phyloP scores from a whole-genome alignment of 306 rosid species.

The Abrus pulchellus region DNA sequence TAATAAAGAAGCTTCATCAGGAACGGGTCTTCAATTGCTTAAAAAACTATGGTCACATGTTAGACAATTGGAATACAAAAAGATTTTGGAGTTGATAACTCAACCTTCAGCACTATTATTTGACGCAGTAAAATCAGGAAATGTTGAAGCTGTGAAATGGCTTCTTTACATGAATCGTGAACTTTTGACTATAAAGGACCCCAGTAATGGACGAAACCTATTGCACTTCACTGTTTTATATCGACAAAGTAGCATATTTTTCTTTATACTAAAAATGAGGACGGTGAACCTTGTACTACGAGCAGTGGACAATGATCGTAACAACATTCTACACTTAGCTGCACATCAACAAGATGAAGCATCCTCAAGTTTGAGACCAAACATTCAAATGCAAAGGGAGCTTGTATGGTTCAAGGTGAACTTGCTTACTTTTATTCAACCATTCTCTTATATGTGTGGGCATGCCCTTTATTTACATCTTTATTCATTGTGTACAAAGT shows the following conservation, averaged over 20 bases:
- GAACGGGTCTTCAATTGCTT: background rate
- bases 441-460: too few relatives aligned
- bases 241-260: background rate
- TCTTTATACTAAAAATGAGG: background rate
- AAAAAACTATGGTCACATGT: background rate
- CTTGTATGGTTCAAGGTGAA: slow-evolving; percentile 22
- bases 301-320: background rate
- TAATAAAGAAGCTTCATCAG: background rate
- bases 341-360: background rate
- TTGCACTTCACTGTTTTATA: background rate
- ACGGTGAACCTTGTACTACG: background rate
- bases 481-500: too few relatives aligned
- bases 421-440: background rate
- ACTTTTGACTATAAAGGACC: background rate
- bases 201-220: background rate
- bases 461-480: too few relatives aligned
- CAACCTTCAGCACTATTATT: background rate
- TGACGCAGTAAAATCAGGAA: slow-evolving; percentile 25
- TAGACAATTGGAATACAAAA: background rate
- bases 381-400: slow-evolving; percentile 34
- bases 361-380: background rate
- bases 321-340: slow-evolving; percentile 40
- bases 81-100: background rate
- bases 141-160: background rate
- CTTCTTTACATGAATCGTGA: background rate